phyloP scores from a whole-genome alignment of 495 filamentous ascomycete genomes.

The Penicillium egyptiacum region DNA sequence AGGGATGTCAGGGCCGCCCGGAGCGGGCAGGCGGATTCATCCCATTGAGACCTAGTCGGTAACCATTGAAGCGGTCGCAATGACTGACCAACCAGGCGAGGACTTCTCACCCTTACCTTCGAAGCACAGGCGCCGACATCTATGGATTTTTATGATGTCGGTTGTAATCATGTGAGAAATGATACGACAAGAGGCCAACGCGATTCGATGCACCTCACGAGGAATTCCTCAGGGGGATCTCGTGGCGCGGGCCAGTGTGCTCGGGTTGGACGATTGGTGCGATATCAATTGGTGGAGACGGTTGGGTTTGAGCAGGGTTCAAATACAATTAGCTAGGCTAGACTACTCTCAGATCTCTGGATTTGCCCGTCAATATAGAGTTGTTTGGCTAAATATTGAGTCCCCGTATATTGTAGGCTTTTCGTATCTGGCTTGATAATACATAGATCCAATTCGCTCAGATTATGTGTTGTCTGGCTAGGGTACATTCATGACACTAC shows the following conservation, averaged over 20 bases:
- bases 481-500: too few relatives aligned
- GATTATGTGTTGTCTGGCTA: too few relatives aligned
- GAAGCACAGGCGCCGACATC: background rate
- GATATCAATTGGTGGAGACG: background rate
- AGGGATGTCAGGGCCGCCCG: background rate
- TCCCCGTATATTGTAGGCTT: background rate
- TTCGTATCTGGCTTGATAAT: background rate
- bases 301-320: conserved; percentile 3
- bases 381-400: background rate
- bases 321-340: conserved; percentile 1
- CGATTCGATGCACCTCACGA: background rate
- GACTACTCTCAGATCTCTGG: conserved; percentile 5
- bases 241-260: background rate
- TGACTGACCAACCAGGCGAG: background rate
- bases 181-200: background rate
- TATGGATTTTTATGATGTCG: conserved; percentile 1
- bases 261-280: background rate
- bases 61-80: background rate
- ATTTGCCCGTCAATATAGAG: conserved; percentile 11
- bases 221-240: background rate
- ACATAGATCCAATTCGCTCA: background rate
- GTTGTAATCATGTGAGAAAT: background rate
- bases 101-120: background rate
- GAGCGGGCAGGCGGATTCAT: background rate
- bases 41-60: background rate